Percentiles rank a stretch among this genome's conserved stretches.
Conservation (phyloP, 2,329 filamentous ascomycete genomes). For the Arthrobotrys sinensis region DNA sequence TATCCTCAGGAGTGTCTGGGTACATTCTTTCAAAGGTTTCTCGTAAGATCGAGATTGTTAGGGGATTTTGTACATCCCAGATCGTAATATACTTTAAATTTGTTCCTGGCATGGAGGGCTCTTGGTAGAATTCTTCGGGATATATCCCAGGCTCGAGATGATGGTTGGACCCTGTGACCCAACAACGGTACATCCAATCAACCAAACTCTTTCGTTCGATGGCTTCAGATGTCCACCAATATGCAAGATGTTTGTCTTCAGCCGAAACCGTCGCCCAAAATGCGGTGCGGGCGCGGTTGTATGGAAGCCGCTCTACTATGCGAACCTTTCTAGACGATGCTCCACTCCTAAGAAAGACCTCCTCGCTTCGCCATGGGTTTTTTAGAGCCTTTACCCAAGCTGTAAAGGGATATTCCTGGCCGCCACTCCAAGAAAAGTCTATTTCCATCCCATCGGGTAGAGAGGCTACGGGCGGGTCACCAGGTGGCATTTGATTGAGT, state of each 20-base stretch:
- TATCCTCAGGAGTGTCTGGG: neutral
- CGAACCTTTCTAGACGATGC: constrained; percentile 18
- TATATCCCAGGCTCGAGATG: neutral
- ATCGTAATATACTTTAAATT: constrained; percentile 20
- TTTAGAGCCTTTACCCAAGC: neutral
- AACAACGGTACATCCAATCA: constrained; percentile 23
- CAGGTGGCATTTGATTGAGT: too few species aligned
- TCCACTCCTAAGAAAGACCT: neutral
- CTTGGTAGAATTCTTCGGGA: neutral
- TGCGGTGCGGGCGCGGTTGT: neutral
- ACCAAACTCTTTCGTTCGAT: neutral
- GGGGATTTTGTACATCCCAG: constrained; percentile 19
- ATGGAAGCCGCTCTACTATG: neutral
- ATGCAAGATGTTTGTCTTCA: constrained; percentile 16
- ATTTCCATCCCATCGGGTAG: neutral
- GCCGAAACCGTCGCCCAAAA: constrained; percentile 14
- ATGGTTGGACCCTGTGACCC: constrained; percentile 9
- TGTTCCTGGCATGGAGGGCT: neutral
- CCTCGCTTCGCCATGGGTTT: neutral
- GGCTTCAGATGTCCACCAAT: constrained; percentile 7
- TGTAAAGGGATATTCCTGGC: constrained; percentile 24
- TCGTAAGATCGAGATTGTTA: constrained; percentile 8
- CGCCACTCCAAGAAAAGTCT: constrained; percentile 31
- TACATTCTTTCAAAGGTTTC: neutral
- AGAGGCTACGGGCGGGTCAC: neutral